Percentiles rank a stretch among this genome's conserved stretches.
phyloP scores from a whole-genome alignment of 306 rosid genomes.

The Sphenostylis stenocarpa region DNA sequence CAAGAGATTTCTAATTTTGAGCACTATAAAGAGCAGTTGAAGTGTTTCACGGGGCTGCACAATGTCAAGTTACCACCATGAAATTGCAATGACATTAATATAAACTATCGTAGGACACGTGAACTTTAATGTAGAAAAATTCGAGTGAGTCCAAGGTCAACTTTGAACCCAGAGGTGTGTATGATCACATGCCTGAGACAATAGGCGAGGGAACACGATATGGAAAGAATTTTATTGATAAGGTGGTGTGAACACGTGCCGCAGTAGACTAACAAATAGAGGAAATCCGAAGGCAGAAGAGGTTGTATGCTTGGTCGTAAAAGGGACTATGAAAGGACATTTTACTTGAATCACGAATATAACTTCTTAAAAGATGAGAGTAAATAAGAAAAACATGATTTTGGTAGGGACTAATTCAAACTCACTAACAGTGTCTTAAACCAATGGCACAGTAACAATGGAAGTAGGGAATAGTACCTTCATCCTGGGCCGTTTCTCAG shows the following conservation, averaged over 20 bases:
- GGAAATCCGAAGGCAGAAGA: neutral
- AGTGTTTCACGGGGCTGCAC: neutral
- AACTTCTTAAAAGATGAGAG: too few species aligned
- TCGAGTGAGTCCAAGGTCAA: neutral
- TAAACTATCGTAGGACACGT: too few species aligned
- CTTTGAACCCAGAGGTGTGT: neutral
- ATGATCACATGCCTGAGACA: neutral
- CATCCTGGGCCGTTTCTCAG: slow-evolving; percentile 90
- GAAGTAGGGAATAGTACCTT: slow-evolving; percentile 51
- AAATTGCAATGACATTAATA: neutral
- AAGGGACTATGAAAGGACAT: neutral
- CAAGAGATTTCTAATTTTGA: too few species aligned
- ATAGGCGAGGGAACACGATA: neutral
- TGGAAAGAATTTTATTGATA: neutral
- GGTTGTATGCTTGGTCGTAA: neutral
- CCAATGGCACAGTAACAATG: neutral
- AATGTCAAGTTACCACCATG: neutral
- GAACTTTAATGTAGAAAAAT: neutral
- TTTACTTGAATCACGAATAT: neutral
- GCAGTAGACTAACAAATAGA: neutral
- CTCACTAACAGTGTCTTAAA: neutral
- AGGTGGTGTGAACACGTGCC: neutral
- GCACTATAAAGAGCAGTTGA: neutral
- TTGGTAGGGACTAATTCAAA: neutral
- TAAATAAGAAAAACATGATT: neutral